Evolutionary conservation across 257 asterid species (phyloP).

Genomic region (Rauvolfia tetraphylla): DNA sequence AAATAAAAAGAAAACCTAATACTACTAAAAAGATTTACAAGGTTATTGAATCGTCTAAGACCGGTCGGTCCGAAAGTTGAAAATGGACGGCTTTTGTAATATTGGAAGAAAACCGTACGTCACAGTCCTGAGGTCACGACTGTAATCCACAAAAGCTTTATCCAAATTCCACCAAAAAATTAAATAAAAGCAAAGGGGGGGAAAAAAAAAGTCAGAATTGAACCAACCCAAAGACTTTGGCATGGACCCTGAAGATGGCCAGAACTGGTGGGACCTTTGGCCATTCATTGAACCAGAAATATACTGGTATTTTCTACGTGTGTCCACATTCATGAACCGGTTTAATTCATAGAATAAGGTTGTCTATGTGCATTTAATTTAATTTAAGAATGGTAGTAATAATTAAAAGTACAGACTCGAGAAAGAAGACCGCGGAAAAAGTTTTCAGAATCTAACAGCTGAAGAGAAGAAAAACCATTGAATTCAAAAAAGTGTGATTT

Average conservation of each 20-base stretch:
- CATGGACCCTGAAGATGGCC: slow-evolving; percentile 13
- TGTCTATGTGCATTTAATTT: slow-evolving; percentile 19
- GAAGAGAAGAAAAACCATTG: slow-evolving; percentile 10
- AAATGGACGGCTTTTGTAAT: neutral
- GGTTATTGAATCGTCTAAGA: neutral
- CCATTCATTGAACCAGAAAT: slow-evolving; percentile 28
- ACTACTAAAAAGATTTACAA: neutral
- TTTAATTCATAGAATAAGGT: neutral
- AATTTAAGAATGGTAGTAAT: neutral
- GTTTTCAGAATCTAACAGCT: slow-evolving; percentile 1
- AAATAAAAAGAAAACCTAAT: neutral
- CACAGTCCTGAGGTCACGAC: slow-evolving; percentile 18
- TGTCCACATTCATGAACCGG: slow-evolving; percentile 32
- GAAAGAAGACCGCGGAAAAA: neutral
- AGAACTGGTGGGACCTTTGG: neutral
- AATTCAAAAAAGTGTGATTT: slow-evolving; percentile 20
- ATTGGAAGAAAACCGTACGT: slow-evolving; percentile 8
- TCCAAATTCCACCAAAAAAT: neutral
- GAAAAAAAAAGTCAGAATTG: slow-evolving; percentile 12
- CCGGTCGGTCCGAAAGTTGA: neutral
- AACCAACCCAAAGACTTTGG: slow-evolving; percentile 24
- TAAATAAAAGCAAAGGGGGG: neutral
- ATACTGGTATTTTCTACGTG: slow-evolving; percentile 9
- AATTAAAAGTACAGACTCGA: neutral
- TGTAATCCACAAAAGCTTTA: neutral